Evolutionary conservation across 106 monocot genomes (phyloP), one percentile per base, ranked within the genome.

Genomic region (Dendrobium chrysotoxum): DNA sequence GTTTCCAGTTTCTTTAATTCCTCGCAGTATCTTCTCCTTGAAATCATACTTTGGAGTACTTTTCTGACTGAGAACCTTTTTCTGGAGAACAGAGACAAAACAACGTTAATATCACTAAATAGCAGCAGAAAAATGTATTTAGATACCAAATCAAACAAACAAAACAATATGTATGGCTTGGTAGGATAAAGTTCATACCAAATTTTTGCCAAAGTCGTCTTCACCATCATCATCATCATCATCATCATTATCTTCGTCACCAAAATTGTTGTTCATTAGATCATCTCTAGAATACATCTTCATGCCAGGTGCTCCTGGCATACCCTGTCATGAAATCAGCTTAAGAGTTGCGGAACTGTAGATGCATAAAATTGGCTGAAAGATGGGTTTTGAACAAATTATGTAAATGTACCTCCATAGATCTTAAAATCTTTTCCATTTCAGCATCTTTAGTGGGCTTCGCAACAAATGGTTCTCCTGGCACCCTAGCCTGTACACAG

Each of bases 231-330:
- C 91, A 0, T 83, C 87, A 35, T 90, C 88, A 31, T 95, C 92
- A 31, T 92, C 91, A 12, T 86, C 94, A 64, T 86, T 89, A 50
- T 86, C 88, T 2, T 83, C 92, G 80, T 28, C 76, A 35, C 85
- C 89, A 77, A 91, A 87, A 13, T 88, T 92, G 61, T 95, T 93
- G 80, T 90, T 95, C 86, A 98, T 83, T 81, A 98, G 71, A 79
- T 95, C 94, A 1, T 98, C 98, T 83, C 84, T 92, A 0, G 98
- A 98, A 75, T 89, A 98, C 98, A 98, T 98, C 81, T 98, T 95
- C 98, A 98, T 98, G 78, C 75, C 81, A 50, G 94, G 98, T 83
- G 92, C 94, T 78, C 98, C 98, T 18, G 98, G 98, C 87, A 98
- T 92, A 41, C 88, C 98, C 98, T 98, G 83, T 28, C 28, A 84